Conservation (phyloP, 768 basidiomycete genomes). For the Pisolithus albus region DNA sequence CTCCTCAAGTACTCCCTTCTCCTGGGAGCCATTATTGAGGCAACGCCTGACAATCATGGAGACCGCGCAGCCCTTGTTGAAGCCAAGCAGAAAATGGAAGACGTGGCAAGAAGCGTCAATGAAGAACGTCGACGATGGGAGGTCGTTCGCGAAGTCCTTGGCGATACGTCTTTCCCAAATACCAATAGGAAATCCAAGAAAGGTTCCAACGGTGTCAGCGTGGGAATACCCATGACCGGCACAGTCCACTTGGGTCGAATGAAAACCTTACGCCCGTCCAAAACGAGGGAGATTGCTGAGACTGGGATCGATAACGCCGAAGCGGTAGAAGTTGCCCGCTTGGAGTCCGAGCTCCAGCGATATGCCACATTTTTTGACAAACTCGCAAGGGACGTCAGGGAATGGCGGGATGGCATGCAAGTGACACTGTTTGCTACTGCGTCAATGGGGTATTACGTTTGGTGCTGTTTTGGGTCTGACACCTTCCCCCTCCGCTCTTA, state of each 20-base stretch:
- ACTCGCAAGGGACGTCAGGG: slow-evolving; percentile 54
- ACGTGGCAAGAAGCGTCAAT: slow-evolving; percentile 69
- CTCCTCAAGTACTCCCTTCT: slow-evolving; percentile 91
- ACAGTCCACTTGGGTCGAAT: slow-evolving; percentile 56
- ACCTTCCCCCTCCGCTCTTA: slow-evolving; percentile 25
- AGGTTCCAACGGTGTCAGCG: slow-evolving; percentile 34
- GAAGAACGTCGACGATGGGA: slow-evolving; percentile 72
- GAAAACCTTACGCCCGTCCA: slow-evolving; percentile 40
- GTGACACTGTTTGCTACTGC: slow-evolving; percentile 43
- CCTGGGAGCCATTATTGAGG: slow-evolving; percentile 66
- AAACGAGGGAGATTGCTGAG: slow-evolving; percentile 25
- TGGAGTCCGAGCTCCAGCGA: slow-evolving; percentile 51
- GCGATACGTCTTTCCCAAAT: slow-evolving; percentile 28
- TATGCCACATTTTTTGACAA: slow-evolving; percentile 53
- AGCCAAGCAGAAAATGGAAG: slow-evolving; percentile 47
- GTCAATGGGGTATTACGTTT: slow-evolving; percentile 60
- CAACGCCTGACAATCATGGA: slow-evolving; percentile 60
- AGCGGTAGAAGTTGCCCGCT: slow-evolving; percentile 44
- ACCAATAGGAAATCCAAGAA: slow-evolving; percentile 34
- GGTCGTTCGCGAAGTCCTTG: slow-evolving; percentile 70
- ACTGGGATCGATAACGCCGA: slow-evolving; percentile 32
- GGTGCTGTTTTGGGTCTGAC: slow-evolving; percentile 60
- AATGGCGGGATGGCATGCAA: slow-evolving; percentile 53
- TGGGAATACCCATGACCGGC: slow-evolving; percentile 41
- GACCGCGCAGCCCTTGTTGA: slow-evolving; percentile 42